Percentiles rank a stretch among this genome's conserved stretches.
phyloP scores from a whole-genome alignment of 768 basidiomycete genomes.

The Boletus fagicola region DNA sequence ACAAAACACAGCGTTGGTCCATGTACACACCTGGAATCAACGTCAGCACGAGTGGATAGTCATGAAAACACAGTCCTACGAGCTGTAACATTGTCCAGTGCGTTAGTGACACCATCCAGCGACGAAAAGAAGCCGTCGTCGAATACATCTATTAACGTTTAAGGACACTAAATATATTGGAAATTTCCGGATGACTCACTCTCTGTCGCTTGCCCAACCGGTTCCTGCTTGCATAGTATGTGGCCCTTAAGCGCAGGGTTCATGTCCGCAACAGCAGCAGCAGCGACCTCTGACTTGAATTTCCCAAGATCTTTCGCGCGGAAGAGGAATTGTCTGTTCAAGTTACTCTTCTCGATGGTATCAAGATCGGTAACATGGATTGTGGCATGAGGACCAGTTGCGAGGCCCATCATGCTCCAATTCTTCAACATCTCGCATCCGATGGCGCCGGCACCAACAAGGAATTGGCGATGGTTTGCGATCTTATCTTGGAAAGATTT shows the following conservation, averaged over 20 bases:
- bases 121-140: constrained; percentile 82
- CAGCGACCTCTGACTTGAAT: constrained; percentile 96
- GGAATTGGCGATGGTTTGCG: constrained; percentile 85
- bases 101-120: constrained; percentile 95
- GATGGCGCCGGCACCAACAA: constrained; percentile 98
- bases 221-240: constrained; percentile 86
- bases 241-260: constrained; percentile 87
- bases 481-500: constrained; percentile 91
- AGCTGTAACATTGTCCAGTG: constrained; percentile 94
- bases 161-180: constrained; percentile 5
- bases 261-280: constrained; percentile 90
- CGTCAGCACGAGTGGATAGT: constrained; percentile 3
- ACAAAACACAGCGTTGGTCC: constrained; percentile 98
- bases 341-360: constrained; percentile 98
- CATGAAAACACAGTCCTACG: constrained; percentile 49
- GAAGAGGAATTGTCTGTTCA: constrained; percentile 98
- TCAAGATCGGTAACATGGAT: constrained; percentile 97
- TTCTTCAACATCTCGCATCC: constrained; percentile 99
- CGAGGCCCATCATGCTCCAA: constrained; percentile 99
- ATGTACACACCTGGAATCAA: constrained; percentile 80
- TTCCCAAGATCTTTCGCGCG: constrained; percentile 93
- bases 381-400: constrained; percentile 68
- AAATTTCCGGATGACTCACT: constrained; percentile 48
- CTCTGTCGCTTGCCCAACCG: constrained; percentile 91
- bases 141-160: constrained; percentile 64